Percentiles rank a stretch among this genome's conserved stretches.
Conservation (phyloP, 805 yeast species). For the Metschnikowia gelsemii region DNA sequence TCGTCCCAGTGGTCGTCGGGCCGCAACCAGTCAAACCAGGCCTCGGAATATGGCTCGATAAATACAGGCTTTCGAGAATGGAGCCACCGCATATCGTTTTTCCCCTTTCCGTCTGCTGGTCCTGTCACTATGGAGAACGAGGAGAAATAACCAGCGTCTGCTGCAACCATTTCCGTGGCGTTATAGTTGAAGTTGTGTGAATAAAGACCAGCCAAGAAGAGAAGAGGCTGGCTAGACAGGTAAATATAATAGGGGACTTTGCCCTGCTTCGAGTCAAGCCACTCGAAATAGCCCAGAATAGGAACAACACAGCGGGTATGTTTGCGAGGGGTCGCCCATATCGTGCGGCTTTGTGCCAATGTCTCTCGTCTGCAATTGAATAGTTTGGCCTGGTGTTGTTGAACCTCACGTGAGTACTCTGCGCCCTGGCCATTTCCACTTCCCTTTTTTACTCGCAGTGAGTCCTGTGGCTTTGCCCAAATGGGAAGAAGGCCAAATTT, state of each 20-base stretch:
- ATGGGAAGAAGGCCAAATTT: constrained; percentile 78
- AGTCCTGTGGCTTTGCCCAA: constrained; percentile 53
- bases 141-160: constrained; percentile 33
- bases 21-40: constrained; percentile 65
- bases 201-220: constrained; percentile 59
- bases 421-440: constrained; percentile 16
- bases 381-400: constrained; percentile 44
- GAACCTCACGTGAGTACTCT: constrained; percentile 31
- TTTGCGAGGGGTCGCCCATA: constrained; percentile 57
- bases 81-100: constrained; percentile 59
- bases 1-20: constrained; percentile 40
- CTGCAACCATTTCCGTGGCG: constrained; percentile 19
- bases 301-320: constrained; percentile 71
- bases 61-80: constrained; percentile 81
- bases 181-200: constrained; percentile 36
- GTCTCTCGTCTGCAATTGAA: constrained; percentile 79
- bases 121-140: constrained; percentile 73
- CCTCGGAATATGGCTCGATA: constrained; percentile 54
- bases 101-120: constrained; percentile 47
- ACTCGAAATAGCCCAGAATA: constrained; percentile 82
- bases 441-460: constrained; percentile 25
- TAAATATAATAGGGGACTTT: constrained; percentile 68
- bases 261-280: constrained; percentile 48
- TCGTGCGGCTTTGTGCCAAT: constrained; percentile 42
- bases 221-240: constrained; percentile 49